A percentile compares a stretch with the other conserved stretches of the same genome.
Conservation (phyloP, 257 asterid species). For the Ilex aquifolium region DNA sequence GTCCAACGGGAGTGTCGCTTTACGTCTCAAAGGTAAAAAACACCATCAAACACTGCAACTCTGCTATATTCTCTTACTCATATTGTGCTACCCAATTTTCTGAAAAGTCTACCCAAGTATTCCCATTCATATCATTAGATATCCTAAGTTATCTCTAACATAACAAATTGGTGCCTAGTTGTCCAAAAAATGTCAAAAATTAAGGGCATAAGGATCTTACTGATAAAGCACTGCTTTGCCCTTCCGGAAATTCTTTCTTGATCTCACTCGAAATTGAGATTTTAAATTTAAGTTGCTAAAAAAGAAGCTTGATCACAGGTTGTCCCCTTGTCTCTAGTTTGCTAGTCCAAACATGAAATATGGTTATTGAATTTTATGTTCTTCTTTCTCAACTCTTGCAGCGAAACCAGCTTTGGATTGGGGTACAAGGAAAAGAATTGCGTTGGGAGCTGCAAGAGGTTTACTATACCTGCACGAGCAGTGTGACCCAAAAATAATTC, state of each 20-base stretch:
- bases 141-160: neutral
- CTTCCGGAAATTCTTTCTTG: neutral
- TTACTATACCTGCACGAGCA: constrained; percentile 86
- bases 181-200: too few species aligned
- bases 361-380: neutral
- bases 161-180: too few species aligned
- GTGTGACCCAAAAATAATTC: constrained; percentile 95
- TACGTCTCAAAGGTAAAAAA: constrained; percentile 72
- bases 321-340: too few species aligned
- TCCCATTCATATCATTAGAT: neutral
- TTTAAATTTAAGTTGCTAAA: too few species aligned
- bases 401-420: constrained; percentile 87
- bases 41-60: neutral
- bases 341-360: too few species aligned
- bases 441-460: constrained; percentile 95
- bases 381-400: constrained; percentile 13
- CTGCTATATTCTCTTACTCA: neutral
- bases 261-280: neutral
- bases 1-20: constrained; percentile 97
- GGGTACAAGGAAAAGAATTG: constrained; percentile 77
- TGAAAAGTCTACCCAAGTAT: neutral
- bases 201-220: too few species aligned
- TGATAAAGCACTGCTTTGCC: too few species aligned
- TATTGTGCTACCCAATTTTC: neutral
- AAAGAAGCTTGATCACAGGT: too few species aligned